phyloP scores from a whole-genome alignment of 2,329 filamentous ascomycete genomes.

The Talaromyces sp. region DNA sequence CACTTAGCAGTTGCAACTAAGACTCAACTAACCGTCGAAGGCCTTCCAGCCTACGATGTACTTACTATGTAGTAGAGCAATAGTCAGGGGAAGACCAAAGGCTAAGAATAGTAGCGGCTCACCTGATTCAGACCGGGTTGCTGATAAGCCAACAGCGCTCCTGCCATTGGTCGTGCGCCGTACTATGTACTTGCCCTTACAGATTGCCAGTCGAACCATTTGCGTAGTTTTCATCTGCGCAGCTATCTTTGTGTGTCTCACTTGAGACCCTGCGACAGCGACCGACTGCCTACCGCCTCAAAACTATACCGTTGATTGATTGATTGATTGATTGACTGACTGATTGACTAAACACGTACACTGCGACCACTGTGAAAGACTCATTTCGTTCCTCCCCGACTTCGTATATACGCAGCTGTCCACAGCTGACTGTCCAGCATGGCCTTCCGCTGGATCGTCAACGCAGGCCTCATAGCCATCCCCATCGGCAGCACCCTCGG shows the following conservation, averaged over 20 bases:
- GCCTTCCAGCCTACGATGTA: no score
- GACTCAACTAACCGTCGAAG: no score
- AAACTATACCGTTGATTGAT: no score
- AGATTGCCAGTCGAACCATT: not conserved
- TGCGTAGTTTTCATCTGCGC: not conserved
- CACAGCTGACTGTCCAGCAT: slow-evolving; percentile 19
- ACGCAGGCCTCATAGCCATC: slow-evolving; percentile 49
- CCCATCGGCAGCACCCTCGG: slow-evolving; percentile 51
- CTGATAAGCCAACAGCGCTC: not conserved
- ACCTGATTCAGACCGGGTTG: not conserved
- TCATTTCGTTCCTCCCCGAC: not conserved
- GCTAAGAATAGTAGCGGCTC: slow-evolving; percentile 2
- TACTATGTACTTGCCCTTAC: not conserved
- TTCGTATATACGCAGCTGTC: not conserved
- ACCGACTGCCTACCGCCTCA: not conserved
- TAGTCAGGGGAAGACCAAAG: slow-evolving; percentile 12
- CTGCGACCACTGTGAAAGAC: not conserved
- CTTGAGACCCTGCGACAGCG: not conserved
- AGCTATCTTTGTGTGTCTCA: not conserved
- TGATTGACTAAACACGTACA: not conserved
- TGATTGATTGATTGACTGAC: no score
- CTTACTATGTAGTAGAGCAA: no score
- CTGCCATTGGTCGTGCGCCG: not conserved
- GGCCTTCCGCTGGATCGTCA: slow-evolving; percentile 47
- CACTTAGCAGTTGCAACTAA: no score